Conservation (phyloP, 2,329 filamentous ascomycete genomes). For the Neurospora crassa region DNA sequence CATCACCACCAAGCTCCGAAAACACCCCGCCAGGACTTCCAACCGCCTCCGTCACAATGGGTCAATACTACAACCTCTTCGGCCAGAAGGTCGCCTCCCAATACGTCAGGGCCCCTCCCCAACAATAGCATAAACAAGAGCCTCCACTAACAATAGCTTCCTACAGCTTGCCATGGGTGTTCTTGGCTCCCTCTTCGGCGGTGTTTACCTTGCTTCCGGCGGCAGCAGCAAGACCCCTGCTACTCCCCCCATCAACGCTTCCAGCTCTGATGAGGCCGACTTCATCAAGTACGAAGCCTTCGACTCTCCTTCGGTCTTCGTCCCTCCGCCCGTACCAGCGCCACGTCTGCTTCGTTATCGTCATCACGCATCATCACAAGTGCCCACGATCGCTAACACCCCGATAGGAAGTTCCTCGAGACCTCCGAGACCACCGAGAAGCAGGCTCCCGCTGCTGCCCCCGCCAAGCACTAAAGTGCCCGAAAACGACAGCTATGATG, state of each 20-base stretch:
- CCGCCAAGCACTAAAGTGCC: constrained; percentile 29
- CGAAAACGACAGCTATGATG: constrained; percentile 1
- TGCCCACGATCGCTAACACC: constrained; percentile 8
- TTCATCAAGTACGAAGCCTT: constrained; percentile 49
- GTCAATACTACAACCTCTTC: constrained; percentile 43
- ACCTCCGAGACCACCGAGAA: constrained; percentile 32
- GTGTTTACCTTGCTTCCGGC: constrained; percentile 35
- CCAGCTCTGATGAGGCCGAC: constrained; percentile 52
- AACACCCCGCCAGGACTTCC: constrained; percentile 18
- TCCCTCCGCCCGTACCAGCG: not conserved
- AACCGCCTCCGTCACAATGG: constrained; percentile 32
- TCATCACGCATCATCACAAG: not conserved
- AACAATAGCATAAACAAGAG: not conserved
- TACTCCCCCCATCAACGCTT: constrained; percentile 51
- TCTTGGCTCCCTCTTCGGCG: constrained; percentile 41
- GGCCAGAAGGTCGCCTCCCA: constrained; percentile 52
- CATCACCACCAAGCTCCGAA: constrained; percentile 9
- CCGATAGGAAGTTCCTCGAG: constrained; percentile 37
- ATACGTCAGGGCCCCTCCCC: constrained; percentile 37
- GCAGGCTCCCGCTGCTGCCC: constrained; percentile 17
- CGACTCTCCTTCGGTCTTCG: constrained; percentile 7
- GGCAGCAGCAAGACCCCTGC: constrained; percentile 34
- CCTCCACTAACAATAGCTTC: constrained; percentile 10
- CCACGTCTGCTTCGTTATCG: not conserved
- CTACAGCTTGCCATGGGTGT: constrained; percentile 47